Conservation (phyloP, 2,329 filamentous ascomycete species). For the Chrysoporthe cubensis region DNA sequence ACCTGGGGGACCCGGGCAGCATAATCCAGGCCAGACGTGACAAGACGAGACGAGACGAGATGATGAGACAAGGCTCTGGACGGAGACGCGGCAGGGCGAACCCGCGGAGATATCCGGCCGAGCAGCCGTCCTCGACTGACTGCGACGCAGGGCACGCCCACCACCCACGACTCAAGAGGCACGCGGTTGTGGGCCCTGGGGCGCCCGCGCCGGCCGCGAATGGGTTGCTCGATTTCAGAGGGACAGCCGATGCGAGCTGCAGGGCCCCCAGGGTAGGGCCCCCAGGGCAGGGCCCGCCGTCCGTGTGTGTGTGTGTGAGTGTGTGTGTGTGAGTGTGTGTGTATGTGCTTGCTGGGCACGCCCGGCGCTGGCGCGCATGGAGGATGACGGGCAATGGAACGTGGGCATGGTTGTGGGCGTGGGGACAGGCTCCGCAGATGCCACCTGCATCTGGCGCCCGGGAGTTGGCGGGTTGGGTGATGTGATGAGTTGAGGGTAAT, state of each 20-base stretch:
- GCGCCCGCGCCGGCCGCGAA: background rate
- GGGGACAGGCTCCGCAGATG: background rate
- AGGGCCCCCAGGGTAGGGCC: no score
- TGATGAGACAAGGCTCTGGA: background rate
- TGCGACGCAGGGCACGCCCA: no score
- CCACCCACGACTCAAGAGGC: no score
- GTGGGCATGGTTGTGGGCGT: background rate
- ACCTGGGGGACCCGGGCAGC: background rate
- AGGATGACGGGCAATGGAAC: background rate
- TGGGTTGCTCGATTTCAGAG: background rate
- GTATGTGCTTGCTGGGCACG: no score
- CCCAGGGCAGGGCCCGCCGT: no score
- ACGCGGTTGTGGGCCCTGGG: background rate
- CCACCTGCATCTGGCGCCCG: no score
- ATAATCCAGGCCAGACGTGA: background rate
- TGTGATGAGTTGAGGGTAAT: no score
- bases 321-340: no score
- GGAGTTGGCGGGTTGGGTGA: no score
- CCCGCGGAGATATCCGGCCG: background rate
- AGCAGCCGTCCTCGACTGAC: background rate
- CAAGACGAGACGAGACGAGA: constrained; percentile 1
- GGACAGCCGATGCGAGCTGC: constrained; percentile 10
- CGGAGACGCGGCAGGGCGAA: no score
- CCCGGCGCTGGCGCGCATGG: no score
- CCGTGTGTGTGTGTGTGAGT: no score